Evolutionary conservation across 2,329 filamentous ascomycete genomes (phyloP).

Genomic region (Colletotrichum viniferum): DNA sequence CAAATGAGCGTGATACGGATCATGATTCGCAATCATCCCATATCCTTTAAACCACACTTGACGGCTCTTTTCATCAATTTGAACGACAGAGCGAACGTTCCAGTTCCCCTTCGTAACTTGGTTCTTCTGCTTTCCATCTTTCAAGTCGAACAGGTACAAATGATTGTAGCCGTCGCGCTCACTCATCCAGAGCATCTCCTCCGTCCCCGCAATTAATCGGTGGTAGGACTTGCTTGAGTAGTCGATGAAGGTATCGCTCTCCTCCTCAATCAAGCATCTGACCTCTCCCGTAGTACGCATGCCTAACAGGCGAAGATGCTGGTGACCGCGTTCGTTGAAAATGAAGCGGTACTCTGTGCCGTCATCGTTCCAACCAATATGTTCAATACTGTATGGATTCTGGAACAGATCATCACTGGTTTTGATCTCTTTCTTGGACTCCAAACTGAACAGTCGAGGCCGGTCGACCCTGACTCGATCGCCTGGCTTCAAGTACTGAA

Average conservation of each 20-base stretch:
- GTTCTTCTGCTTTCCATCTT: background rate
- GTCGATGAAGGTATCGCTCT: constrained; percentile 27
- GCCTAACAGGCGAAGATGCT: constrained; percentile 24
- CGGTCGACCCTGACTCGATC: constrained; percentile 27
- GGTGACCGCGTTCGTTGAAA: constrained; percentile 32
- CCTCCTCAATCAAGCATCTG: constrained; percentile 26
- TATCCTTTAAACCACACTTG: constrained; percentile 6
- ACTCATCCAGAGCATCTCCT: constrained; percentile 31
- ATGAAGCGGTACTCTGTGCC: constrained; percentile 29
- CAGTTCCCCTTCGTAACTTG: constrained; percentile 31
- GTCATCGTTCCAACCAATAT: constrained; percentile 28
- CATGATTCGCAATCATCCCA: constrained; percentile 25
- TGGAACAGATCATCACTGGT: constrained; percentile 27
- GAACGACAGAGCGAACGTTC: constrained; percentile 7
- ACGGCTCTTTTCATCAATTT: background rate
- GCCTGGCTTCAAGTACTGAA: constrained; percentile 30
- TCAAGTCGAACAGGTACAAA: constrained; percentile 28
- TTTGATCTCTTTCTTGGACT: constrained; percentile 20
- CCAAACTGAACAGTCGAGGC: constrained; percentile 29
- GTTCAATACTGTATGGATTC: constrained; percentile 24
- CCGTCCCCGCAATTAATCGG: background rate
- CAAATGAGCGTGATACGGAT: constrained; percentile 31
- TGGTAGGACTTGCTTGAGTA: constrained; percentile 15
- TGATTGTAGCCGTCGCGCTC: constrained; percentile 33
- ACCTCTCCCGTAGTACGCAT: constrained; percentile 22